Conservation (phyloP, 2,329 filamentous ascomycete species). For the Sarocladiaceae sp. region DNA sequence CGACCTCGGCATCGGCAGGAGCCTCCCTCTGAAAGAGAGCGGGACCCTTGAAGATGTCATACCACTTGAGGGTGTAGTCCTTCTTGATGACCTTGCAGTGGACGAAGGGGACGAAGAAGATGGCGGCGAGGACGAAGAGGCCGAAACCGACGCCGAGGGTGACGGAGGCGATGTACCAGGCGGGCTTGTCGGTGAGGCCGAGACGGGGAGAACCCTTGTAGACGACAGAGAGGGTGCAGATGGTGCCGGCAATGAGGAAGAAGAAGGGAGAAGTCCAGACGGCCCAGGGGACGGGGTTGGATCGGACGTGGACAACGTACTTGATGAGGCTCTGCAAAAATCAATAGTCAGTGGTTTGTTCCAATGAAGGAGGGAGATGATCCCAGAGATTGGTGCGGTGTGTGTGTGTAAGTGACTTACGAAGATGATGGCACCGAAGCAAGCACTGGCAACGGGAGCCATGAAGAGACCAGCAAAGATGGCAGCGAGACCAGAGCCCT, state of each 20-base stretch:
- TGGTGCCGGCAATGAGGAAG: conserved; percentile 68
- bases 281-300: conserved; percentile 65
- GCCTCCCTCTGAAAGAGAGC: conserved; percentile 55
- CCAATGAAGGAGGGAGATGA: background rate
- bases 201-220: conserved; percentile 74
- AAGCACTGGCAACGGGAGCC: conserved; percentile 60
- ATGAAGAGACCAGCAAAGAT: conserved; percentile 67
- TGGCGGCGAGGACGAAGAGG: conserved; percentile 49
- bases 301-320: conserved; percentile 62
- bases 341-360: background rate
- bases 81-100: conserved; percentile 62
- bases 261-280: conserved; percentile 68
- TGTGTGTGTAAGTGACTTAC: too few species aligned
- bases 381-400: too few species aligned
- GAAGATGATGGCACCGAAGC: conserved; percentile 64
- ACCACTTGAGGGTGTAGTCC: conserved; percentile 60
- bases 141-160: conserved; percentile 58
- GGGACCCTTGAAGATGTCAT: conserved; percentile 55
- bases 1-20: conserved; percentile 44
- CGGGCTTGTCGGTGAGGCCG: conserved; percentile 58
- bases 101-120: conserved; percentile 71
- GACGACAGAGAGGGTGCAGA: conserved; percentile 71
- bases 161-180: conserved; percentile 60
- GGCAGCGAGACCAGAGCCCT: conserved; percentile 61
- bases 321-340: conserved; percentile 53